phyloP scores from a whole-genome alignment of 305 asterid species.

The Caryopteris hybrid region DNA sequence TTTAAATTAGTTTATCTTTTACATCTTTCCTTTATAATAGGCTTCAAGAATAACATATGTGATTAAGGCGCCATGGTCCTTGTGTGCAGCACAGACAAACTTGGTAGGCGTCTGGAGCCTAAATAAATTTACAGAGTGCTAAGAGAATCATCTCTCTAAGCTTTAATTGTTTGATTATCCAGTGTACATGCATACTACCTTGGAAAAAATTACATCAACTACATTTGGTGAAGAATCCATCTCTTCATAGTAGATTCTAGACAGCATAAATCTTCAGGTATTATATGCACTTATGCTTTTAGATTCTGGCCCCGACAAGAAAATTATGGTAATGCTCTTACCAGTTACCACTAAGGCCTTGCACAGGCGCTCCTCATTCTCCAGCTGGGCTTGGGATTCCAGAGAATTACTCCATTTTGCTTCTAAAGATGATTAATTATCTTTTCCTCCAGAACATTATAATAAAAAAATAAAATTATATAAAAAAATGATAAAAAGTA shows the following conservation, averaged over 20 bases:
- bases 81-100: background rate
- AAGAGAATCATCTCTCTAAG: background rate
- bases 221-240: too few species aligned
- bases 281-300: background rate
- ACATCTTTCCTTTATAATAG: background rate
- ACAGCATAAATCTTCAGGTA: background rate
- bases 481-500: too few species aligned
- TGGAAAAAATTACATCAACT: too few species aligned
- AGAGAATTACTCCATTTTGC: too few species aligned
- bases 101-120: background rate
- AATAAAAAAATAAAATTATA: too few species aligned
- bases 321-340: background rate
- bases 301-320: background rate
- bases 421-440: too few species aligned
- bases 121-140: background rate
- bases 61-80: background rate
- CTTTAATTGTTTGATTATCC: too few species aligned
- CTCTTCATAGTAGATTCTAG: background rate
- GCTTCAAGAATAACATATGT: background rate
- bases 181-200: background rate
- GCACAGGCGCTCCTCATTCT: too few species aligned
- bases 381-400: too few species aligned
- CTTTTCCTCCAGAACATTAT: too few species aligned
- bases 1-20: background rate
- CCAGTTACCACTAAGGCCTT: too few species aligned